Percentiles rank a stretch among this genome's conserved stretches.
Evolutionary conservation across 2,329 filamentous ascomycete genomes (phyloP).

Genomic region (Dryadomyces sulphureus): DNA sequence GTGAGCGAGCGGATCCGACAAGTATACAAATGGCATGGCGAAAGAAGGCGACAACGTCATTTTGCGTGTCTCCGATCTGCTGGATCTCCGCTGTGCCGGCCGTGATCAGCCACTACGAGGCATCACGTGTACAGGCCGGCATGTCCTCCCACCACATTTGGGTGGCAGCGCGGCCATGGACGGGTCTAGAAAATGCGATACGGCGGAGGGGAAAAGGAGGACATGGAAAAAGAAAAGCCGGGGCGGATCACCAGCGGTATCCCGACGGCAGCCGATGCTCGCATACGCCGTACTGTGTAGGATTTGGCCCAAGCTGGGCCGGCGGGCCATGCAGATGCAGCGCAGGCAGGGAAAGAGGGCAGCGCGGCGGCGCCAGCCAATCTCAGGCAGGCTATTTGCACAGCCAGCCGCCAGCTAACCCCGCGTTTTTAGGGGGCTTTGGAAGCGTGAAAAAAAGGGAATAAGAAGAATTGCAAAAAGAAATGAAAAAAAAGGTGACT

Average conservation of each 20-base stretch:
- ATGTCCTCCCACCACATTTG: background rate
- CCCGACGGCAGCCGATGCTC: too few relatives aligned
- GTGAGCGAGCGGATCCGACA: too few relatives aligned
- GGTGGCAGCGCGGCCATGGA: too few relatives aligned
- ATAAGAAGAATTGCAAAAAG: too few relatives aligned
- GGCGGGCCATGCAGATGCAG: background rate
- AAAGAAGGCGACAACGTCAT: background rate
- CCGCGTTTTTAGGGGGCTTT: conserved; percentile 9
- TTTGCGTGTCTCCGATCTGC: background rate
- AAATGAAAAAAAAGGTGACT: background rate
- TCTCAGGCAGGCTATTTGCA: conserved; percentile 8
- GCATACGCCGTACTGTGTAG: too few relatives aligned
- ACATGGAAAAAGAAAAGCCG: background rate
- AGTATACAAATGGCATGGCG: too few relatives aligned
- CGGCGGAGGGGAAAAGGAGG: background rate
- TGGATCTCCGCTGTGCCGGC: background rate
- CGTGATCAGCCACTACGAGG: background rate
- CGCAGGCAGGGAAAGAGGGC: background rate
- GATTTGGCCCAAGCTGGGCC: background rate
- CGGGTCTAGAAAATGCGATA: background rate
- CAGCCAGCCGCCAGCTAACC: conserved; percentile 6
- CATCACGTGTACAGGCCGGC: background rate
- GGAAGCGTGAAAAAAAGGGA: too few relatives aligned
- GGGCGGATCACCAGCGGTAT: background rate
- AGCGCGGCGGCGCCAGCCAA: conserved; percentile 3